These are phyloP conservation scores for Aquanectria penicillioides DNA, from an alignment of 2,329 filamentous ascomycete genomes.

Conservation along the genomic window DNA sequence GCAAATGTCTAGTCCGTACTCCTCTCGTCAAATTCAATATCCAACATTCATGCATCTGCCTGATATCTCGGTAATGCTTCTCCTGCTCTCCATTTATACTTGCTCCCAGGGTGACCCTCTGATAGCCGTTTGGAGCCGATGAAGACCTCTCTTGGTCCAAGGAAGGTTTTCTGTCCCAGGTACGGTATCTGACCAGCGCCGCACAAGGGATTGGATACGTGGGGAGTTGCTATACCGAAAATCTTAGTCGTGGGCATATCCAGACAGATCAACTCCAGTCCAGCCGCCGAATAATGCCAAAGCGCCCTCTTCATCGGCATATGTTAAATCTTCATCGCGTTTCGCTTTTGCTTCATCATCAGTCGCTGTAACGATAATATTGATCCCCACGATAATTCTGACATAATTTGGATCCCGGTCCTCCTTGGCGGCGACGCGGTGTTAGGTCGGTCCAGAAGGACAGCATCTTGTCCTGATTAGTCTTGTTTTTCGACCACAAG, in stretches of 20 bases:
- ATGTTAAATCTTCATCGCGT: slow-evolving; percentile 15
- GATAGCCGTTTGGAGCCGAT: slow-evolving; percentile 65
- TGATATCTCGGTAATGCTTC: slow-evolving; percentile 4
- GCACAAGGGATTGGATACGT: slow-evolving; percentile 3
- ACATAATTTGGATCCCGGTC: slow-evolving; percentile 19
- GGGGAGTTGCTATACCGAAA: slow-evolving; percentile 15
- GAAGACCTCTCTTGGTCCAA: slow-evolving; percentile 72
- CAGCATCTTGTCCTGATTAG: slow-evolving; percentile 31
- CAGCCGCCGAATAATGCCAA: slow-evolving; percentile 25
- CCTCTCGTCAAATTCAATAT: neutral
- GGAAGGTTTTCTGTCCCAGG: slow-evolving; percentile 46
- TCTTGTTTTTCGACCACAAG: slow-evolving; percentile 32
- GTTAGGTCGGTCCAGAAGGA: slow-evolving; percentile 58
- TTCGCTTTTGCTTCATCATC: slow-evolving; percentile 20
- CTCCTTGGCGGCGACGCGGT: neutral
- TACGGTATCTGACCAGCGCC: slow-evolving; percentile 13
- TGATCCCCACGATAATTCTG: slow-evolving; percentile 23
- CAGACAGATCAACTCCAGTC: slow-evolving; percentile 22
- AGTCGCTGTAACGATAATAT: slow-evolving; percentile 16
- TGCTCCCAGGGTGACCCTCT: slow-evolving; percentile 66
- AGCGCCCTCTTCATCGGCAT: slow-evolving; percentile 22
- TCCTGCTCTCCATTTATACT: slow-evolving; percentile 60
- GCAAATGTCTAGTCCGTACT: no score
- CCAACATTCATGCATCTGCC: neutral
- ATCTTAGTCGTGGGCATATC: slow-evolving; percentile 17